phyloP scores from a whole-genome alignment of 148 eudicot species.

The Pouteria glomerata region DNA sequence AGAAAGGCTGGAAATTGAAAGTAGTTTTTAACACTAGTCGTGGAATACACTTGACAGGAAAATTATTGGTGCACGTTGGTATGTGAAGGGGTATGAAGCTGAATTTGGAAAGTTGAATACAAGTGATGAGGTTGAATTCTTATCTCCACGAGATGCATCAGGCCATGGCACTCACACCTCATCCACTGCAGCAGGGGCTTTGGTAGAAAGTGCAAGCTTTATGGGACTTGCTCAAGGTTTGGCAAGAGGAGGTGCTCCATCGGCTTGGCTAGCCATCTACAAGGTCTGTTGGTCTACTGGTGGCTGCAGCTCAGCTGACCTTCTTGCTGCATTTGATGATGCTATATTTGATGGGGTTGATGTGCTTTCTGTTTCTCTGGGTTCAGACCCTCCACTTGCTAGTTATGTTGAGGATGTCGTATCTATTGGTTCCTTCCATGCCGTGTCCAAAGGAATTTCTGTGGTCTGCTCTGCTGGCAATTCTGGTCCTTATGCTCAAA shows the following conservation, averaged over 20 bases:
- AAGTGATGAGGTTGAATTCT: constrained; percentile 14
- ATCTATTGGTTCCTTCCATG: constrained; percentile 48
- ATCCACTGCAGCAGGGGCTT: constrained; percentile 30
- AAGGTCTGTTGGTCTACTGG: constrained; percentile 35
- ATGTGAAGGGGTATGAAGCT: constrained; percentile 28
- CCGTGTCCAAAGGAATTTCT: constrained; percentile 34
- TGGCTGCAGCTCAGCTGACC: constrained; percentile 41
- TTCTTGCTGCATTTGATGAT: constrained; percentile 47
- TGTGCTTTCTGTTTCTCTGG: constrained; percentile 48
- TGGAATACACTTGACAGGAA: constrained; percentile 18
- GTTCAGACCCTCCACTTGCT: constrained; percentile 24
- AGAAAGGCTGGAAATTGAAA: not conserved
- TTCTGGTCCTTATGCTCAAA: constrained; percentile 34
- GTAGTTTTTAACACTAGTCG: not conserved
- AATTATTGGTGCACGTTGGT: constrained; percentile 40
- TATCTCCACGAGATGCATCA: constrained; percentile 31
- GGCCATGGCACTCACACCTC: constrained; percentile 41
- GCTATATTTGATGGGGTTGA: constrained; percentile 51
- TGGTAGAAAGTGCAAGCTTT: constrained; percentile 17
- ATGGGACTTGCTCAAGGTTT: constrained; percentile 28
- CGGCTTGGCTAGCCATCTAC: constrained; percentile 27
- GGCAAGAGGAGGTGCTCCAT: constrained; percentile 37
- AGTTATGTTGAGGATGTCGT: constrained; percentile 27
- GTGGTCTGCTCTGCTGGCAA: constrained; percentile 51
- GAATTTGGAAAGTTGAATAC: constrained; percentile 21